phyloP scores from a whole-genome alignment of 83 land plant genomes.

The Picea abies region DNA sequence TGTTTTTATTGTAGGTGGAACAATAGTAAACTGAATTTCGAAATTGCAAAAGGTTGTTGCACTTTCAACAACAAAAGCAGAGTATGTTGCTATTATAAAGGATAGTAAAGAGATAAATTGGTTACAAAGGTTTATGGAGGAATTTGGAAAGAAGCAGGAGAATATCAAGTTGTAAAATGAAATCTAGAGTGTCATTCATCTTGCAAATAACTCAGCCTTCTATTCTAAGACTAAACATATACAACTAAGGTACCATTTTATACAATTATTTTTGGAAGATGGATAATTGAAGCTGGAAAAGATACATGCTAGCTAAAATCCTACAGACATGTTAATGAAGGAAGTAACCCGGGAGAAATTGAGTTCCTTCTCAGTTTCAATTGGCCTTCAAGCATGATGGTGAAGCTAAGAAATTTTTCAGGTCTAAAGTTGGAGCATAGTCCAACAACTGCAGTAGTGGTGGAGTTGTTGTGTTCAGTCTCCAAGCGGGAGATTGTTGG shows the following conservation, averaged over 20 bases:
- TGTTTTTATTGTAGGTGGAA: slow-evolving; percentile 1
- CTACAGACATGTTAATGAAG: neutral
- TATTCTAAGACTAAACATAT: too few species aligned
- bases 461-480: too few species aligned
- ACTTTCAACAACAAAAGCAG: slow-evolving; percentile 11
- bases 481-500: too few species aligned
- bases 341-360: neutral
- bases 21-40: neutral
- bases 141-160: neutral
- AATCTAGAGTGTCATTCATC: neutral
- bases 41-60: slow-evolving; percentile 8
- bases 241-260: neutral
- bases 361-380: neutral
- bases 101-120: neutral
- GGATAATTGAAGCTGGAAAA: neutral
- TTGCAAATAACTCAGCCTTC: too few species aligned
- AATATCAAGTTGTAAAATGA: neutral
- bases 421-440: too few species aligned
- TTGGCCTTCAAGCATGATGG: neutral
- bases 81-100: slow-evolving; percentile 5
- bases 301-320: slow-evolving; percentile 5
- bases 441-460: too few species aligned
- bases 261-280: neutral
- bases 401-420: too few species aligned
- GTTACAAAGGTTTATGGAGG: neutral